Evolutionary conservation across 2,329 filamentous ascomycete species (phyloP), one percentile per base, ranked within the genome.

Genomic region (Chrysoporthe austroafricana): DNA sequence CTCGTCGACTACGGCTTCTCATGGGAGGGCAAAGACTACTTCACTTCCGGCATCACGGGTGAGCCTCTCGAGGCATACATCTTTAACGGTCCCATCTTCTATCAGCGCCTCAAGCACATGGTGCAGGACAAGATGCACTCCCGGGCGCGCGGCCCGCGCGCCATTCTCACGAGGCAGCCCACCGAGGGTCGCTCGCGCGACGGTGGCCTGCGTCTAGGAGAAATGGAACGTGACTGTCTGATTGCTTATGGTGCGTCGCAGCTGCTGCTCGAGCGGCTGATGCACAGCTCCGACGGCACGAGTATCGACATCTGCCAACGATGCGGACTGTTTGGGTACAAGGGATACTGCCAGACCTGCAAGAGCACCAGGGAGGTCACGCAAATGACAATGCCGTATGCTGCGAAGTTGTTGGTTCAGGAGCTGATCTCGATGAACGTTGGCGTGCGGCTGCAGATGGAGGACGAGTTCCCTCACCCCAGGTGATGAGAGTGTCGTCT

Each of bases 51-150:
- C 46, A 95, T 97, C 76, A 98, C 96, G 0, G 96, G 96, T 74
- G 96, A 99, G 80, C 89, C 92, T 0, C 85, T 98, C 6, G 94
- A 97, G 71, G 94, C 94, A 14, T 98, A 98, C 80, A 94, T 99
- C 76, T 99, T 98, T 85, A 97, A 97, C 77, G 96, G 96, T 0
- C 96, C 96, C 13, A 99, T 99, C 80, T 99, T 97, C 84, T 99
- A 99, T 83, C 96, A 99, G 83, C 97, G 97, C 73, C 88, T 99
- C 72, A 99, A 99, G 86, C 96, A 99, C 85, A 99, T 99, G 96
- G 96, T 99, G 4, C 94, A 98, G 79, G 96, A 99, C 78, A 99
- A 99, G 83, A 98, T 99, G 96, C 96, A 99, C 81, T 95, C 93
- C 43, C 93, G 96, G 70, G 90, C 95, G 2, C 90, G 93, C 16